These are phyloP conservation scores for Carex myosuroides DNA, from an alignment of 176 grass and related monocot genomes.

Conservation along the genomic window DNA sequence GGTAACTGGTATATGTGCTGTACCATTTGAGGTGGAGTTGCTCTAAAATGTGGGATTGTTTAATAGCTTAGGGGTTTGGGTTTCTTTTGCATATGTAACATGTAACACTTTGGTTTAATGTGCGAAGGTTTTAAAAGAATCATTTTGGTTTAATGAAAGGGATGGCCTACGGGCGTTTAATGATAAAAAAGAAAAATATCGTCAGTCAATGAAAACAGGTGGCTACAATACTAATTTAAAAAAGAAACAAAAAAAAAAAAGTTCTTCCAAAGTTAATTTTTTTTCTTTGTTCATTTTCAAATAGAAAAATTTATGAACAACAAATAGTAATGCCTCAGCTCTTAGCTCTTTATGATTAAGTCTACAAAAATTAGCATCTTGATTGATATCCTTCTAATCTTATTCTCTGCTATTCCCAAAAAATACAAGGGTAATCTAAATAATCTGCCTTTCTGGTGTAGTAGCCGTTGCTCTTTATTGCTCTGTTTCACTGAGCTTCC, in stretches of 20 bases:
- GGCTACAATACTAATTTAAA: not conserved
- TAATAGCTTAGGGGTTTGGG: no score
- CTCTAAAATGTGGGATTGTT: no score
- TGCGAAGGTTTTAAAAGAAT: no score
- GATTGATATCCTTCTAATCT: not conserved
- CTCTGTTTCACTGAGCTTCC: constrained; percentile 4
- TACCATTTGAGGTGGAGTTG: no score
- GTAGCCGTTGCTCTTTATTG: constrained; percentile 8
- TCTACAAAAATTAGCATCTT: constrained; percentile 13
- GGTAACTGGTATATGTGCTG: no score
- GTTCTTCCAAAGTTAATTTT: not conserved
- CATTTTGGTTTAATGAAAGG: no score
- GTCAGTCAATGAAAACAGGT: no score
- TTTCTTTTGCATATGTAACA: no score
- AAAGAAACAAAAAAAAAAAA: not conserved
- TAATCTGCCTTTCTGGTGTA: not conserved
- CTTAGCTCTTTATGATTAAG: not conserved
- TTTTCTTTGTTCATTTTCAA: not conserved
- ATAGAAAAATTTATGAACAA: not conserved
- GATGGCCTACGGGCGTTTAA: no score
- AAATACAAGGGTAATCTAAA: not conserved
- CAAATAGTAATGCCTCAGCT: not conserved
- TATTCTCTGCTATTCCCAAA: not conserved
- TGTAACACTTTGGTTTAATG: no score
- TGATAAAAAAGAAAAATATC: no score